Conservation (phyloP, 169 alveolate species). For the Plasmodium inui region DNA sequence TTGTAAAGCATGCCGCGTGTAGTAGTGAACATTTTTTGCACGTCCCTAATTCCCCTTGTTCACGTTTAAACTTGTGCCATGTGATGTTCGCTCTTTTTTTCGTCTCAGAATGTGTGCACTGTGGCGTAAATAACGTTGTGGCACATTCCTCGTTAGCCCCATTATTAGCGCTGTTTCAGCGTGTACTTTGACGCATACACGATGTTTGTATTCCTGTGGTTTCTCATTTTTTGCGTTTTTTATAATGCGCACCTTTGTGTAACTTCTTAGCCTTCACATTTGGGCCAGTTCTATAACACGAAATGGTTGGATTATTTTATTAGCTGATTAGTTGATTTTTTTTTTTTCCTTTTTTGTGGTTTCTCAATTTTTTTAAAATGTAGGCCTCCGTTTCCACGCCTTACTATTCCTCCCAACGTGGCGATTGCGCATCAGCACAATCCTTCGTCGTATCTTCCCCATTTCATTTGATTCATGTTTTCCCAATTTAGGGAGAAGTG, state of each 20-base stretch:
- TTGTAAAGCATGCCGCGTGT: not conserved
- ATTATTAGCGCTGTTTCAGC: not conserved
- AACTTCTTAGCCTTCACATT: not conserved
- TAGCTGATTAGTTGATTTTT: too few relatives aligned
- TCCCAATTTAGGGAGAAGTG: not conserved
- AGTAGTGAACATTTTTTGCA: not conserved
- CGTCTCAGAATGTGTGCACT: not conserved
- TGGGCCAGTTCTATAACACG: not conserved
- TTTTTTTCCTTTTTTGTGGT: not conserved
- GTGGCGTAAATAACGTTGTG: not conserved
- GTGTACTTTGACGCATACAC: not conserved
- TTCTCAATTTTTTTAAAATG: constrained; percentile 4
- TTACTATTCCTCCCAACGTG: not conserved
- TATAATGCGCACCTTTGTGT: not conserved
- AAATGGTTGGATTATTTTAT: not conserved
- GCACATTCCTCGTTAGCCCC: not conserved
- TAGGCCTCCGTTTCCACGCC: not conserved
- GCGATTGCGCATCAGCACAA: not conserved
- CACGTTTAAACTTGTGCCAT: not conserved
- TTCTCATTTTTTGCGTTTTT: not conserved
- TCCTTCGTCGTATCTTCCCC: not conserved
- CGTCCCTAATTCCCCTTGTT: not conserved
- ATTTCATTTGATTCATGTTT: not conserved
- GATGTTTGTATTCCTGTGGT: not conserved
- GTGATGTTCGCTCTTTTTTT: not conserved